Evolutionary conservation across 805 yeast genomes (phyloP), one percentile per base, ranked within the genome.

Genomic region (Pachysolen tannophilus): DNA sequence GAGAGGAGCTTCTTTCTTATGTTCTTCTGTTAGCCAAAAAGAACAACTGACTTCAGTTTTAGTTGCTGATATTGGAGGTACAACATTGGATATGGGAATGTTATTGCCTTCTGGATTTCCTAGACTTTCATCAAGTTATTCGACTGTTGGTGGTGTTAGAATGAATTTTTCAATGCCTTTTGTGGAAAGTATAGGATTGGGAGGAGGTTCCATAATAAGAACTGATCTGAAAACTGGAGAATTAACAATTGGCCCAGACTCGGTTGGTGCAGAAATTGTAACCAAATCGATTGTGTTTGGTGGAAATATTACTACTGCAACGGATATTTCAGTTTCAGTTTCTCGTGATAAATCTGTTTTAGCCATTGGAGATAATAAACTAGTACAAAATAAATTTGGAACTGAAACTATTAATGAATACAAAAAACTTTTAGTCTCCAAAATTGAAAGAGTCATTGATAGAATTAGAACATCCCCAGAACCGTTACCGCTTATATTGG

Each of bases 61-160:
- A 30, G 69, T 68, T n/a, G 60, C 60, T 24, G 74, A 68, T 45
- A 61, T 67, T 27, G 74, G 74, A 13, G 74, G 73, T n/a, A 68
- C 74, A 8, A 67, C 74, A 4, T 50, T 71, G 10, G 73, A 68
- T 43, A 67, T 65, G 14, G 73, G 73, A 6, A 39, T 65, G 24
- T 42, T 68, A 20, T 46, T 67, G 7, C 62, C 70, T 5, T 44
- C 61, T 14, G 72, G 72, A 0, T 67, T 65, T 46, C 74, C 73
- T 4, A 48, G 70, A 16, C 70, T 66, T 37, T 54, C 68, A 1
- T 58, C 72, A 1, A 53, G 69, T 6, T 58, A 58, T 44, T 58
- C 68, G 2, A 40, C 43, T 19, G 63, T 67, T 26, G 72, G 71
- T 14, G 73, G 72, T 28, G 74, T 68, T 6, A 50, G 66, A 38